Percentiles rank a stretch among this genome's conserved stretches.
phyloP scores from a whole-genome alignment of 768 basidiomycete genomes.

The Dendrothele bispora region DNA sequence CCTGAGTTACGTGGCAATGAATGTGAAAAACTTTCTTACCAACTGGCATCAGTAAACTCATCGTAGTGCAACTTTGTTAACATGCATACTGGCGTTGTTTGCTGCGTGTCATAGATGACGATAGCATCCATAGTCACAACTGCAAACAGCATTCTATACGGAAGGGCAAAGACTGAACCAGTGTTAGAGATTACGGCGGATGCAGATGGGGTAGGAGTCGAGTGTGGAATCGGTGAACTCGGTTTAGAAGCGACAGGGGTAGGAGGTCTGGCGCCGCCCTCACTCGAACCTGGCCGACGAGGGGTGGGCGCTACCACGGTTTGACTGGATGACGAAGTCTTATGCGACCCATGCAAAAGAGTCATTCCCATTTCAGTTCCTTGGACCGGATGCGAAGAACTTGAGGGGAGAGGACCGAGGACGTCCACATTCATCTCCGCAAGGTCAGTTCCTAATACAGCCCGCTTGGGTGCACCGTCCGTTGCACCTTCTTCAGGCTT shows the following conservation, averaged over 20 bases:
- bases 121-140: conserved; percentile 97
- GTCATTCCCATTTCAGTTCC: conserved; percentile 12
- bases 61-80: conserved; percentile 96
- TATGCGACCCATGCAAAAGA: conserved; percentile 15
- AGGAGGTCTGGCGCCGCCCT: conserved; percentile 48
- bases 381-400: conserved; percentile 4
- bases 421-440: conserved; percentile 63
- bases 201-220: conserved; percentile 10
- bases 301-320: conserved; percentile 51
- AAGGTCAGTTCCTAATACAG: conserved; percentile 61
- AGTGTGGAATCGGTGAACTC: conserved; percentile 42
- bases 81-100: conserved; percentile 86
- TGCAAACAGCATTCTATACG: conserved; percentile 93
- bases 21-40: conserved; percentile 51
- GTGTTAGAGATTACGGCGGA: conserved; percentile 13
- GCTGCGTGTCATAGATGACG: conserved; percentile 95
- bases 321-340: conserved; percentile 13
- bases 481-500: conserved; percentile 25
- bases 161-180: conserved; percentile 80
- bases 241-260: conserved; percentile 64
- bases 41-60: conserved; percentile 95
- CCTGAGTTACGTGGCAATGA: neutral
- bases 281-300: conserved; percentile 55
- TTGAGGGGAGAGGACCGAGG: conserved; percentile 35
- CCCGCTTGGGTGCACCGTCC: conserved; percentile 37